phyloP scores from a whole-genome alignment of 2,329 filamentous ascomycete species.

The Beauveria sp. region DNA sequence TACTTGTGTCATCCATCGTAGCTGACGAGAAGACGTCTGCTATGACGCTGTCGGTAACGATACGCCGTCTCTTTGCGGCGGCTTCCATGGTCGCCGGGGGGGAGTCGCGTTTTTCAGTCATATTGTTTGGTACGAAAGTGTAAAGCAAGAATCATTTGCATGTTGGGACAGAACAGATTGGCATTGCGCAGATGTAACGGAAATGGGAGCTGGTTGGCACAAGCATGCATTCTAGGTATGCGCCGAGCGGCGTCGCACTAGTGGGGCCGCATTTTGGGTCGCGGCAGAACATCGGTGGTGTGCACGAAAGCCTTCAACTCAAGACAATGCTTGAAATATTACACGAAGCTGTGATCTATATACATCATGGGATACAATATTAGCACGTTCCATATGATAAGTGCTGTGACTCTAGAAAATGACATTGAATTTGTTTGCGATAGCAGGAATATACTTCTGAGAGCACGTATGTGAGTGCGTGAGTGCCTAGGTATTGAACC shows the following conservation, averaged over 20 bases:
- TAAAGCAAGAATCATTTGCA: background rate
- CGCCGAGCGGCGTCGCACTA: background rate
- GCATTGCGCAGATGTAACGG: background rate
- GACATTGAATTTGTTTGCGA: too few species aligned
- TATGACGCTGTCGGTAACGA: conserved; percentile 1
- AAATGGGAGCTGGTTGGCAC: background rate
- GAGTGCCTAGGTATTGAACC: too few species aligned
- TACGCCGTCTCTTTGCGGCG: background rate
- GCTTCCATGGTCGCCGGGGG: background rate
- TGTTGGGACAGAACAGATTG: too few species aligned
- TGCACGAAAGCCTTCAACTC: background rate
- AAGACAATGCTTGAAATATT: background rate
- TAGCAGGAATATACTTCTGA: too few species aligned
- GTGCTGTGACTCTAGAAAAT: too few species aligned
- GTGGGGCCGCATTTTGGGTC: background rate
- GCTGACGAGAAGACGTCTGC: background rate
- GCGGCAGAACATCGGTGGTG: background rate
- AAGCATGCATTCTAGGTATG: background rate
- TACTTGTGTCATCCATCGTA: conserved; percentile 11
- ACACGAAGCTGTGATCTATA: background rate
- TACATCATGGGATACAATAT: background rate
- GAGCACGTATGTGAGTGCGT: too few species aligned
- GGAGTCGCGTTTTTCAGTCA: conserved; percentile 3
- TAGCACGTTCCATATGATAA: background rate
- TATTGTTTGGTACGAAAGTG: background rate